Conservation (phyloP, 2,329 filamentous ascomycete genomes). For the Byssothecium circinans region DNA sequence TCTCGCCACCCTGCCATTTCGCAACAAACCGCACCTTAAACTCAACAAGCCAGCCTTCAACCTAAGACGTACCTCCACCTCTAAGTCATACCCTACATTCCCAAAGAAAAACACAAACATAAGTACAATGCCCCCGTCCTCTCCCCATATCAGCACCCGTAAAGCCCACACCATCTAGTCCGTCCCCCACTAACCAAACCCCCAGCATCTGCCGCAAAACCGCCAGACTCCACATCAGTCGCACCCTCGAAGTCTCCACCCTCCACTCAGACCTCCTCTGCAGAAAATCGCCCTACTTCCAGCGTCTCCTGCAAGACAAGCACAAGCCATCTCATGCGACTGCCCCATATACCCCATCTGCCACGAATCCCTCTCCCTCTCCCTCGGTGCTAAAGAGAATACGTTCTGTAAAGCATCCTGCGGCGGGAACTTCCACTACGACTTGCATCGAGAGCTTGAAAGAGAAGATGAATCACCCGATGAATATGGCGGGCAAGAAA, state of each 20-base stretch:
- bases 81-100: background rate
- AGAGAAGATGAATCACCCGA: background rate
- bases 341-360: conserved; percentile 24
- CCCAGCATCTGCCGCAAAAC: background rate
- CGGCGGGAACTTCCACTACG: conserved; percentile 12
- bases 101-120: too few relatives aligned
- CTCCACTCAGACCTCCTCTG: conserved; percentile 27
- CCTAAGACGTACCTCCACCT: background rate
- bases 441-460: conserved; percentile 9
- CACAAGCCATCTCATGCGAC: conserved; percentile 16
- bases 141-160: background rate
- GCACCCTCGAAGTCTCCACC: conserved; percentile 8
- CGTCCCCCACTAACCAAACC: background rate
- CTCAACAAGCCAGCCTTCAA: too few relatives aligned
- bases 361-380: conserved; percentile 7
- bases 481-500: background rate
- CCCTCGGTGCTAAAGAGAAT: background rate
- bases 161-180: background rate
- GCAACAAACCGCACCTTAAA: too few relatives aligned
- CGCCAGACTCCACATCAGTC: conserved; percentile 6
- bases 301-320: conserved; percentile 12
- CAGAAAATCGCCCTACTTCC: conserved; percentile 18
- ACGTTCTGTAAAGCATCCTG: conserved; percentile 7
- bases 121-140: background rate
- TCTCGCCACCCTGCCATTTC: too few relatives aligned